Conservation (phyloP, 345 rosid species). For the Murraya koenigii region DNA sequence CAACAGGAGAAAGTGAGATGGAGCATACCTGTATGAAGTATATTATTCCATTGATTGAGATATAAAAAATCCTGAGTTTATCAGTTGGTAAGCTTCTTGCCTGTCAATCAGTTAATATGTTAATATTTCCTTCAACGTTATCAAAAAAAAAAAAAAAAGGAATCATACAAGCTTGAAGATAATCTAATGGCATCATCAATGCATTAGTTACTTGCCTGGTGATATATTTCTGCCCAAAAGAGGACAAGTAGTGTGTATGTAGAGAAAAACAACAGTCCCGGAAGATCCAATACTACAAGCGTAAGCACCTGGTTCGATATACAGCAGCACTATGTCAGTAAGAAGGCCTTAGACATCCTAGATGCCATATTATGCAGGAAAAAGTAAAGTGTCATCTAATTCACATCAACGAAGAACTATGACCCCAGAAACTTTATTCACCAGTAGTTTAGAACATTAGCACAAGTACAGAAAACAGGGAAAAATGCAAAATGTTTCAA, state of each 20-base stretch:
- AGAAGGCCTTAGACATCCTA: constrained; percentile 1
- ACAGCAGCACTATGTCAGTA: constrained; percentile 16
- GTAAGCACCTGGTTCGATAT: constrained; percentile 56
- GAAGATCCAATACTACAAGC: constrained; percentile 72
- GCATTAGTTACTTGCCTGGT: constrained; percentile 60
- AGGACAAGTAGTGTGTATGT: constrained; percentile 88
- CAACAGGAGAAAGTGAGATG: neutral
- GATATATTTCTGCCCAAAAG: constrained; percentile 99
- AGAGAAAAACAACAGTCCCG: constrained; percentile 88
- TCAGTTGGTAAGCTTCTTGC: constrained; percentile 96
- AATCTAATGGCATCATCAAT: neutral
- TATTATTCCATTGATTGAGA: constrained; percentile 55
- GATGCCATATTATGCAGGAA: neutral
- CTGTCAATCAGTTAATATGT: constrained; percentile 43
- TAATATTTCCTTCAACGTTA: constrained; percentile 10
- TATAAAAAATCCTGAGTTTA: constrained; percentile 66
- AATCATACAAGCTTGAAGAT: neutral
- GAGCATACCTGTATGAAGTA: constrained; percentile 75
- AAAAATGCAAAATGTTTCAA: neutral
- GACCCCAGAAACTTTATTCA: neutral
- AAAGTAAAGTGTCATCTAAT: neutral
- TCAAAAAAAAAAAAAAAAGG: neutral
- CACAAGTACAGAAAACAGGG: neutral
- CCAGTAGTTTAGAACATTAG: neutral
- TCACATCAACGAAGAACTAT: neutral